phyloP scores from a whole-genome alignment of 2,329 filamentous ascomycete species.

The Corinectria fuckeliana region DNA sequence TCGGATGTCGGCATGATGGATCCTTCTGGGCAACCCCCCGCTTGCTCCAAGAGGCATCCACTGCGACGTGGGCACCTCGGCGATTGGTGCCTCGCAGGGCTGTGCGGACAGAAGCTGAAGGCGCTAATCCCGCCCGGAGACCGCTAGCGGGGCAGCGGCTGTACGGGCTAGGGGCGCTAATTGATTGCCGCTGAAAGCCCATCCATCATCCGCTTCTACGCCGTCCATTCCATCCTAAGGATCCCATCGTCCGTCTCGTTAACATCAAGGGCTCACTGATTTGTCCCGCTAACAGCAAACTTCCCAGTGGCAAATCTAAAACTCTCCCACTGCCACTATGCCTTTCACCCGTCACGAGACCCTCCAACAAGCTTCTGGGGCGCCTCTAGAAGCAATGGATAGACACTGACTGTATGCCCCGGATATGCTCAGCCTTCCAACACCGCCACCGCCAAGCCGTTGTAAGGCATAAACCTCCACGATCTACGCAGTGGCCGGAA shows the following conservation, averaged over 20 bases:
- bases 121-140: not conserved
- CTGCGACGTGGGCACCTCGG: not conserved
- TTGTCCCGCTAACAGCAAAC: not conserved
- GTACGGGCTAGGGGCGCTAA: too few relatives aligned
- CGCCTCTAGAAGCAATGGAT: not conserved
- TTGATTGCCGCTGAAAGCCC: too few relatives aligned
- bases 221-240: too few relatives aligned
- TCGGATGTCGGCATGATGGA: not conserved
- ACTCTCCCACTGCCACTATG: not conserved
- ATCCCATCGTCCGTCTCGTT: too few relatives aligned
- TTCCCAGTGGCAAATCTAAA: not conserved
- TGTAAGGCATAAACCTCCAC: not conserved
- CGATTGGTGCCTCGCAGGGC: not conserved
- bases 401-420: too few relatives aligned
- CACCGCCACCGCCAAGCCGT: not conserved
- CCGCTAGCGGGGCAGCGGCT: not conserved
- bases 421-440: not conserved
- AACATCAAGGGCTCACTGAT: too few relatives aligned
- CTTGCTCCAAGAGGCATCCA: not conserved
- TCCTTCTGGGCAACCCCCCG: not conserved
- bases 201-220: too few relatives aligned
- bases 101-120: not conserved
- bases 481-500: not conserved
- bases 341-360: not conserved
- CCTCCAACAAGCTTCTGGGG: not conserved